phyloP scores from a whole-genome alignment of 176 grass and related monocot genomes.

The Musa itinerans region DNA sequence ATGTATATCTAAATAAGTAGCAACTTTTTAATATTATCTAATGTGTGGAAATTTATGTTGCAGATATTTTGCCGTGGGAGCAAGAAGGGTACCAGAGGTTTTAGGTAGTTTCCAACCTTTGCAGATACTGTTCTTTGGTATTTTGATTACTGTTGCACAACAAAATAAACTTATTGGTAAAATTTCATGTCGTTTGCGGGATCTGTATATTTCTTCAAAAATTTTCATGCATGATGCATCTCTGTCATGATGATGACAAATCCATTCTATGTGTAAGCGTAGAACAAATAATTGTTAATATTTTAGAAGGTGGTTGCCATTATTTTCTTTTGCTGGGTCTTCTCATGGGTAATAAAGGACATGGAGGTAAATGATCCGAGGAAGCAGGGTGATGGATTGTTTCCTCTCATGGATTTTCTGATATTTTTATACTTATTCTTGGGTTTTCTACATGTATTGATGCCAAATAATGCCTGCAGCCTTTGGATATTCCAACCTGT shows the following conservation, averaged over 20 bases:
- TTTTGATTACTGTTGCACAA: background rate
- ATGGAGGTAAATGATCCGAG: background rate
- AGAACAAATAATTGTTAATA: too few species aligned
- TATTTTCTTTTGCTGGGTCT: background rate
- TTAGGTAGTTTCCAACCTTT: slow-evolving; percentile 43
- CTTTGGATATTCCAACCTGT: background rate
- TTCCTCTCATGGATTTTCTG: background rate
- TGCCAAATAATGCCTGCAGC: background rate
- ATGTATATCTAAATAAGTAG: background rate
- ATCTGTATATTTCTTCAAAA: background rate
- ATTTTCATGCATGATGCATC: background rate
- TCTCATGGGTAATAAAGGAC: background rate
- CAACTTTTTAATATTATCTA: slow-evolving; percentile 1
- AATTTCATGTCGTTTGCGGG: background rate
- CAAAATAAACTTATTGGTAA: background rate
- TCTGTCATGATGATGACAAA: background rate
- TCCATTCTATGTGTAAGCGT: background rate
- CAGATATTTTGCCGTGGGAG: slow-evolving; percentile 98
- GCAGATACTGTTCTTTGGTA: slow-evolving; percentile 8
- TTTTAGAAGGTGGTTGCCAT: too few species aligned
- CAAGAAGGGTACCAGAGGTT: slow-evolving; percentile 87
- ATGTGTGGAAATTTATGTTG: slow-evolving; percentile 20
- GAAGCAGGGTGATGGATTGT: background rate
- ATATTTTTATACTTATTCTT: background rate
- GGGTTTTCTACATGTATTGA: background rate